phyloP scores from a whole-genome alignment of 805 yeast species.

The Candida fluviatilis region DNA sequence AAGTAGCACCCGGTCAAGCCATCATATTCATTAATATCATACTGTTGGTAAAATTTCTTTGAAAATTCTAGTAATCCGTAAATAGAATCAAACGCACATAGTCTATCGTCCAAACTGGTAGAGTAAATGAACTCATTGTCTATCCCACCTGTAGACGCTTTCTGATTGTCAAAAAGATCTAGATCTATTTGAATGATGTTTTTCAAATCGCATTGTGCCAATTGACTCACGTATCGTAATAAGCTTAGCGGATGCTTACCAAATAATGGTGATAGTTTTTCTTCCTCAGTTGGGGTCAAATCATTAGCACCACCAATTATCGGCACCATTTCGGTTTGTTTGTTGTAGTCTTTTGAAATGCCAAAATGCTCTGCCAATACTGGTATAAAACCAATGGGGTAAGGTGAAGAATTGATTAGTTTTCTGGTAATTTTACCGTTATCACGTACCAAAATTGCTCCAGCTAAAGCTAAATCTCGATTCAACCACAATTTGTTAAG shows the following conservation, averaged over 20 bases:
- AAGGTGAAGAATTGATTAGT: conserved; percentile 28
- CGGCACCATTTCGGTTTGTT: conserved; percentile 38
- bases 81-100: conserved; percentile 38
- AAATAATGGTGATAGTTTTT: conserved; percentile 21
- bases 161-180: conserved; percentile 34
- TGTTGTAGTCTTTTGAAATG: conserved; percentile 23
- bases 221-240: conserved; percentile 26
- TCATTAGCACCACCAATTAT: conserved; percentile 22
- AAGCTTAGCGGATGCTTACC: conserved; percentile 28
- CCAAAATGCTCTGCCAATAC: conserved; percentile 38
- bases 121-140: conserved; percentile 34
- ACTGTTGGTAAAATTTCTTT: conserved; percentile 8
- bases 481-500: conserved; percentile 34
- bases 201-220: conserved; percentile 17
- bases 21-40: conserved; percentile 16
- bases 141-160: conserved; percentile 35
- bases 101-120: conserved; percentile 38
- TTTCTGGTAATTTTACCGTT: conserved; percentile 19
- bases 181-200: conserved; percentile 30
- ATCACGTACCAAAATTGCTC: conserved; percentile 25
- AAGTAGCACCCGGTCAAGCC: conserved; percentile 31
- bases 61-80: conserved; percentile 25
- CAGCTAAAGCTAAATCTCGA: conserved; percentile 42
- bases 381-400: conserved; percentile 38
- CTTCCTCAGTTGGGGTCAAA: conserved; percentile 23